These are phyloP conservation scores for Bruguiera parviflora DNA, from an alignment of 345 rosid genomes.

Conservation along the genomic window DNA sequence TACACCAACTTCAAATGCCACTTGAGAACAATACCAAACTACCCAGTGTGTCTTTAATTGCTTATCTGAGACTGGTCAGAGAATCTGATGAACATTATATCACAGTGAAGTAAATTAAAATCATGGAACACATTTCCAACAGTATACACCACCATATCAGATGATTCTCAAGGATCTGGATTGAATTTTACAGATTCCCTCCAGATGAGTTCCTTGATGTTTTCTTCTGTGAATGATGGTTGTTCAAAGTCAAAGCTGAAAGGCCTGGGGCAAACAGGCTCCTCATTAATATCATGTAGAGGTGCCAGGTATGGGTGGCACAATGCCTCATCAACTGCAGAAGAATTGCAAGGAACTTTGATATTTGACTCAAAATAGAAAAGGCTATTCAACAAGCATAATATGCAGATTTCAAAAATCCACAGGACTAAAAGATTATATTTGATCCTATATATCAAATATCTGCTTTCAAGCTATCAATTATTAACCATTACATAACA, in stretches of 20 bases:
- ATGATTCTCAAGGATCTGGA: constrained; percentile 59
- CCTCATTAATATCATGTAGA: constrained; percentile 79
- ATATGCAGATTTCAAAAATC: too few species aligned
- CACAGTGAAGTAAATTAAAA: constrained; percentile 14
- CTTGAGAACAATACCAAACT: background rate
- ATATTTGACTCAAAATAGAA: background rate
- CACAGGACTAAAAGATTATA: too few species aligned
- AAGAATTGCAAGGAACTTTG: constrained; percentile 8
- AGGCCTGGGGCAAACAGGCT: constrained; percentile 75
- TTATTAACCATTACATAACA: too few species aligned
- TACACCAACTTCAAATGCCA: background rate
- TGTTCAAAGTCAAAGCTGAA: constrained; percentile 92
- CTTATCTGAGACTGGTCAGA: background rate
- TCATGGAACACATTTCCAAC: constrained; percentile 10
- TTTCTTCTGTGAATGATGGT: constrained; percentile 86
- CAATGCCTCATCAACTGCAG: constrained; percentile 83
- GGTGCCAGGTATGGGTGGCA: constrained; percentile 84
- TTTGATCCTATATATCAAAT: too few species aligned
- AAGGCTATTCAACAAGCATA: background rate
- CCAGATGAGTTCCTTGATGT: constrained; percentile 95
- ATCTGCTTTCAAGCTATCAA: too few species aligned
- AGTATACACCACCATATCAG: constrained; percentile 9
- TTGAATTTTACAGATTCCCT: constrained; percentile 82
- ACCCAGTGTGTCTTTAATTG: background rate
- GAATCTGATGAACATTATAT: constrained; percentile 16